Percentiles rank a stretch among this genome's conserved stretches.
phyloP scores from a whole-genome alignment of 2,329 filamentous ascomycete genomes.

The Orbilia oligospora region DNA sequence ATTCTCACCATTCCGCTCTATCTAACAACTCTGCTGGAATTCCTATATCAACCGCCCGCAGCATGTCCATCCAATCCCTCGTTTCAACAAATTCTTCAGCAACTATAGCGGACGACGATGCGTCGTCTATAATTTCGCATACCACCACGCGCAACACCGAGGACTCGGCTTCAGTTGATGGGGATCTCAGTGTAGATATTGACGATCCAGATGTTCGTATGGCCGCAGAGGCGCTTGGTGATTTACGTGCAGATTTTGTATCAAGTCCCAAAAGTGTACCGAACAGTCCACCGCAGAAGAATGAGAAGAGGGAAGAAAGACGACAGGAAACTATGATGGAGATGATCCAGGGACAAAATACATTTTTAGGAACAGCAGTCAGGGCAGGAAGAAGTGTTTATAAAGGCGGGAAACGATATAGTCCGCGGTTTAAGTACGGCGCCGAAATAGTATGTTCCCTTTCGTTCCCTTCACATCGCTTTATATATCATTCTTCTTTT shows the following conservation, averaged over 20 bases:
- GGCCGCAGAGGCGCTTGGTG: constrained; percentile 82
- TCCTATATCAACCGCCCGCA: constrained; percentile 42
- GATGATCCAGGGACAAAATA: constrained; percentile 73
- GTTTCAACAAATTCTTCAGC: constrained; percentile 48
- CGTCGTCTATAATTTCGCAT: constrained; percentile 50
- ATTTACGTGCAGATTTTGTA: constrained; percentile 72
- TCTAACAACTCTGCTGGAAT: constrained; percentile 6
- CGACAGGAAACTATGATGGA: constrained; percentile 69
- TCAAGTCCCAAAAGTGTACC: constrained; percentile 62
- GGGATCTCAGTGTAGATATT: constrained; percentile 65
- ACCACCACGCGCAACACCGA: constrained; percentile 60
- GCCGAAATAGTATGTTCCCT: constrained; percentile 68
- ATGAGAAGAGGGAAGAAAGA: constrained; percentile 67
- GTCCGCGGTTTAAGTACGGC: constrained; percentile 87
- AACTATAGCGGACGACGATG: constrained; percentile 56
- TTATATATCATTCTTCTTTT: no score
- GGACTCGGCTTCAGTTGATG: constrained; percentile 38
- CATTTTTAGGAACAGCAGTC: constrained; percentile 68
- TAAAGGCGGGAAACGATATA: constrained; percentile 71
- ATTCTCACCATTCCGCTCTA: constrained; percentile 12
- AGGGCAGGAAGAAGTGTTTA: constrained; percentile 57
- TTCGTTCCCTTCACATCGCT: no score
- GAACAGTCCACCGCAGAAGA: constrained; percentile 63
- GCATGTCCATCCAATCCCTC: constrained; percentile 60
- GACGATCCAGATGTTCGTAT: constrained; percentile 78